Percentiles rank a stretch among this genome's conserved stretches.
phyloP scores from a whole-genome alignment of 2,329 filamentous ascomycete genomes.

The Clarireedia monteithiana region DNA sequence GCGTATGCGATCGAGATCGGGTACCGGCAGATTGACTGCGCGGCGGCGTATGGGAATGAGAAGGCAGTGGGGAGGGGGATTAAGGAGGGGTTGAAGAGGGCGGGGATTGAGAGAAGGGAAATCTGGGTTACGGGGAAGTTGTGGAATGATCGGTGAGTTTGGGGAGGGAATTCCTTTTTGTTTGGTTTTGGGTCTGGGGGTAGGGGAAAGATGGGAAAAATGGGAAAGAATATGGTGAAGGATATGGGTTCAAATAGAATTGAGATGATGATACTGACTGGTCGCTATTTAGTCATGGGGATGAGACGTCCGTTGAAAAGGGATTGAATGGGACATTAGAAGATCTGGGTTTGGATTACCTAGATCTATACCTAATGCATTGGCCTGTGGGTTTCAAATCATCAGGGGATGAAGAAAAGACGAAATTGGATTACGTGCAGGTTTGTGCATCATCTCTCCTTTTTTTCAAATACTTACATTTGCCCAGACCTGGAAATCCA shows the following conservation, averaged over 20 bases:
- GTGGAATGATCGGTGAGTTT: slow-evolving; percentile 16
- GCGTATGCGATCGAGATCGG: slow-evolving; percentile 16
- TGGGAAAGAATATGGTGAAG: too few relatives aligned
- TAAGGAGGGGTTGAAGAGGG: slow-evolving; percentile 12
- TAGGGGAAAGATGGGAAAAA: not conserved
- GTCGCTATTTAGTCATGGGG: not conserved
- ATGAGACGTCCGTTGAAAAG: not conserved
- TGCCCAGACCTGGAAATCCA: slow-evolving; percentile 68
- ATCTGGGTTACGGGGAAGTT: slow-evolving; percentile 23
- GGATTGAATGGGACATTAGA: slow-evolving; percentile 49
- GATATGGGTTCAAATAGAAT: too few relatives aligned
- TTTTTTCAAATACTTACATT: not conserved
- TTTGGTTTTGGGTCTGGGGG: not conserved
- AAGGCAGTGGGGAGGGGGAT: slow-evolving; percentile 17
- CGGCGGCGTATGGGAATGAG: slow-evolving; percentile 16
- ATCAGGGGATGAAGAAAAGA: slow-evolving; percentile 32
- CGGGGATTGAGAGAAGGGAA: slow-evolving; percentile 12
- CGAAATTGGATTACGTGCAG: not conserved
- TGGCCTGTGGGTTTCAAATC: slow-evolving; percentile 45
- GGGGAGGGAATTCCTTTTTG: not conserved
- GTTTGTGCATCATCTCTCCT: not conserved
- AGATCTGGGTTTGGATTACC: slow-evolving; percentile 53
- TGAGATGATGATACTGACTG: too few relatives aligned
- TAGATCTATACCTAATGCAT: slow-evolving; percentile 65
- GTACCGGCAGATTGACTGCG: slow-evolving; percentile 21